Percentiles rank a stretch among this genome's conserved stretches.
Conservation (phyloP, 2,329 filamentous ascomycete genomes). For the Gnomoniopsis smithogilvyi region DNA sequence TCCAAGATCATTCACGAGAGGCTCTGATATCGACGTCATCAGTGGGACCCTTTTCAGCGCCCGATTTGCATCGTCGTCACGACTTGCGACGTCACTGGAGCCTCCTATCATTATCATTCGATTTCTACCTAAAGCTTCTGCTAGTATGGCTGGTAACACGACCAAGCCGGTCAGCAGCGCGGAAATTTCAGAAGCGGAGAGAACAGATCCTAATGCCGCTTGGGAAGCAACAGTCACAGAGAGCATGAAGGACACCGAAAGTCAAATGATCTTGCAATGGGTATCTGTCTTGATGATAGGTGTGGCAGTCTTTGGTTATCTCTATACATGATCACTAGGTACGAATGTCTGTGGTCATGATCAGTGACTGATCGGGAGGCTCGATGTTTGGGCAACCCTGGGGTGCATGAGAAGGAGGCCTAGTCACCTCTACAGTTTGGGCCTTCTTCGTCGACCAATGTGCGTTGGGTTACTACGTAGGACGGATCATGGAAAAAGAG, state of each 20-base stretch:
- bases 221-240: constrained; percentile 18
- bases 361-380: too few relatives aligned
- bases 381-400: not conserved
- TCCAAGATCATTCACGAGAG: too few relatives aligned
- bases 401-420: too few relatives aligned
- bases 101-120: not conserved
- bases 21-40: too few relatives aligned
- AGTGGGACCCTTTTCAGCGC: too few relatives aligned
- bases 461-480: too few relatives aligned
- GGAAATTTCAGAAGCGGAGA: constrained; percentile 15
- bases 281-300: constrained; percentile 14
- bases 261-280: constrained; percentile 17
- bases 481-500: too few relatives aligned
- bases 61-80: not conserved
- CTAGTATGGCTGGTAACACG: constrained; percentile 7
- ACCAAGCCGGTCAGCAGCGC: not conserved
- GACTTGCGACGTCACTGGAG: not conserved
- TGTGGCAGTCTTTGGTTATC: constrained; percentile 6
- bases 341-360: too few relatives aligned
- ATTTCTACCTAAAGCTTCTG: not conserved
- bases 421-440: too few relatives aligned
- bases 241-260: constrained; percentile 17
- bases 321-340: constrained; percentile 9
- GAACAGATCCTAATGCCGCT: constrained; percentile 3
- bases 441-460: too few relatives aligned